Base-by-base conservation (phyloP, 768 basidiomycete species). In the Termitomyces sp. region DNA sequence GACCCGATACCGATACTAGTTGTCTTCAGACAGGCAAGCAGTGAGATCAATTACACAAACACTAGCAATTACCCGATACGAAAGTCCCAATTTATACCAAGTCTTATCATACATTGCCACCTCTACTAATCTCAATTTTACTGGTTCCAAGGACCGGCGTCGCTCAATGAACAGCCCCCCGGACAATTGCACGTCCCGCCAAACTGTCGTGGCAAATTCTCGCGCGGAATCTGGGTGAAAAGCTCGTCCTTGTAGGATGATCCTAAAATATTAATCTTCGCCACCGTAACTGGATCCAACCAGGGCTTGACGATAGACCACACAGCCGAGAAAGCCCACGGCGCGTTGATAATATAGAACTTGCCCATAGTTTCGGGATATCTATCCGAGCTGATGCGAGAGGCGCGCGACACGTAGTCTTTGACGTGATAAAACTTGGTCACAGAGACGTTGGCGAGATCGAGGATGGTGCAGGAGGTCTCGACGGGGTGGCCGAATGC, bases 261-360 rank as follows among this genome's bases (percentile, higher is more conserved):
- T n/a, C 91, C 85, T 52, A 97, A 68, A 68, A 99, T 95, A 61
- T 87, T 83, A 68, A 99, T 95, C 84, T 99, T 98, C 60, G 80
- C 79, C 50, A 96, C 94, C 30, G 96, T 99, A 28, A 95, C 97
- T 63, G 87, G 86, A 71, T 98, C 96, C 64, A 99, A 76, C 92
- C 92, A 98, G 3, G 84, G 85, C 76, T 92, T 96, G 76, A 98
- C 83, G 61, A 94, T 68, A 19, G 75, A 68, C 95, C 95, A 99
- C 21, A 96, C 89, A 40, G 87, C 81, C 50, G 83, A 81, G 77
- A 99, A 99, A 51, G 85, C 80, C 86, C 89, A 98, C 0, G 96
- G 96, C 0, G 93, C 91, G 67, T 98, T 98, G 81, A 97, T 90
- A 80, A 98, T 94, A 79, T 91, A 99, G 78, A 99, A 98, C 69